Evolutionary conservation across 1,284 basidiomycete genomes (phyloP), one percentile per base, ranked within the genome.

Genomic region (Leccinum laetum): DNA sequence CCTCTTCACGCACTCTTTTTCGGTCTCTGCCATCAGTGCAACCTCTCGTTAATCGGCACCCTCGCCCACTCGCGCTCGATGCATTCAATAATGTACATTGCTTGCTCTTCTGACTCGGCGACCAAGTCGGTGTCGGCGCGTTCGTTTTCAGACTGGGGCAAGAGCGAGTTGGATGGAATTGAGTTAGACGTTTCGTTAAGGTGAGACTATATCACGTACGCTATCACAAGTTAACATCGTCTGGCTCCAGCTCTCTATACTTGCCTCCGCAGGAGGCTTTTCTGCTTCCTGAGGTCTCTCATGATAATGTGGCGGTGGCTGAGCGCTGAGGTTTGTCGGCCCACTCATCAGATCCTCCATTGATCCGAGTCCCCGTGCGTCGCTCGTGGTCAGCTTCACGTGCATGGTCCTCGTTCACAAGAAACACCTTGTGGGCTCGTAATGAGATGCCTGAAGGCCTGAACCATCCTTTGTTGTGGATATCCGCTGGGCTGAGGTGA

Each of bases 41-140:
- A 82, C 81, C 73, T 94, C 93, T 29, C 88, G 83, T 64, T 84
- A 77, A 68, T 91, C 89, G 7, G 90, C 84, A 69, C 86, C 88
- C 85, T 89, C 37, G 89, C 87, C 87, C 90, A 95, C 68, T 95
- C 90, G 59, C 79, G 81, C 77, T 96, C 94, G 66, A 96, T 87
- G 58, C 82, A 81, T 44, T 93, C 88, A 4, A 95, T 88, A 60
- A 94, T 86, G 49, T 85, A 83, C 77, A 91, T 91, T 14, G 91
- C 85, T 69, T 94, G 88, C 57, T 86, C 84, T 75, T 95, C 93
- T 32, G 32, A 32, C 32, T 32, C 29, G 29, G 32, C 32, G 32
- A 32, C 32, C 32, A 93, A 82, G 69, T 93, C 92, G 7, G 77
- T 72, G 65, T 83, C 84, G 26, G 82, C 78, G 65, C 93, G 92